Evolutionary conservation across 148 eudicot species (phyloP), one percentile per base, ranked within the genome.

Genomic region (Chenopodium berlandieri): DNA sequence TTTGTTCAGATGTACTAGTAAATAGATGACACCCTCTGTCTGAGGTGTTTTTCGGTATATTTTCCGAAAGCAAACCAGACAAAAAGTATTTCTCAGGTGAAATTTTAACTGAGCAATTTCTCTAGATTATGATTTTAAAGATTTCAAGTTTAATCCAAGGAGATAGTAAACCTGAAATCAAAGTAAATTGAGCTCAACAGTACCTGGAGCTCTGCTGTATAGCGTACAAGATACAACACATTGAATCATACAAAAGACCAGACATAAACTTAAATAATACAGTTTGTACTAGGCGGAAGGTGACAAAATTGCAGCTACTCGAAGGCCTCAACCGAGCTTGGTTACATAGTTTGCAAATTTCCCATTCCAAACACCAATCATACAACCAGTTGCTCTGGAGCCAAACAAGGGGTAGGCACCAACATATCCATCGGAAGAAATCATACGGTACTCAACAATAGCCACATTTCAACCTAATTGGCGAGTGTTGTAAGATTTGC

Each of bases 401-500:
- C 3, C 17, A 19, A 13, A 2, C 17, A 56, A 50, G 54, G 54
- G 12, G 54, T 13, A 12, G 17, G 62, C 62, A 22, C 62, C 16
- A 1, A 56, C 22, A 56, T 4, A 56, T 12, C 70, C 23, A 32
- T 37, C 30, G 31, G 60, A 52, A 75, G 58, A 58, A 2, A 48
- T 10, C 44, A 66, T 48, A 67, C 9, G 19, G 9, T 67, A 27
- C 69, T 71, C 13, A 37, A 31, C 34, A 76, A 25, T 31, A 20
- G 75, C 74, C 76, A 62, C 22, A 8, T 13, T 79, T 88, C 84
- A 85, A 31, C 89, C 88, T 9, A 91, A 87, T 83, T 88, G 93
- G 56, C 95, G 97, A 40, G 98, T 91, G 86, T 94, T 94, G 91
- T 94, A 94, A 4, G 98, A 92, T 79, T 85, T 93, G 89, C 97